Evolutionary conservation across 1,139 yeast genomes (phyloP).

Genomic region (Yamadazyma triangularis): DNA sequence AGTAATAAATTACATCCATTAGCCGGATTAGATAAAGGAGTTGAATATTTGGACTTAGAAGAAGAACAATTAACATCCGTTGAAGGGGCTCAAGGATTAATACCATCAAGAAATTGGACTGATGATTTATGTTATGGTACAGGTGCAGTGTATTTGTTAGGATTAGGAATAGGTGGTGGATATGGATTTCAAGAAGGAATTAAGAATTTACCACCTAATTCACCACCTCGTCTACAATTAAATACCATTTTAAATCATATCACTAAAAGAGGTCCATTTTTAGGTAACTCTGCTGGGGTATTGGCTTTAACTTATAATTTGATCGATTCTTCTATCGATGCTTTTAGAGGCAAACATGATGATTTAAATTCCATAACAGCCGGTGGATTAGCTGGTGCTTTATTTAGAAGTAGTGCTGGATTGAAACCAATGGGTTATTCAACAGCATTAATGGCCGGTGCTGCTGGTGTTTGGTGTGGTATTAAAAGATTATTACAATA

Average conservation of each 20-base stretch:
- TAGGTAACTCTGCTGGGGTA: conserved; percentile 95
- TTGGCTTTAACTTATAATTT: conserved; percentile 85
- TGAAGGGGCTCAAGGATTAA: conserved; percentile 85
- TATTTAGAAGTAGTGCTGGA: conserved; percentile 85
- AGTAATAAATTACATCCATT: conserved; percentile 81
- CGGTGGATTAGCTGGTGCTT: conserved; percentile 90
- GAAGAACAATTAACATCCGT: conserved; percentile 65
- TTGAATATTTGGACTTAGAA: conserved; percentile 87
- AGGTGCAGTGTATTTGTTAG: conserved; percentile 85
- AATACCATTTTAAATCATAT: conserved; percentile 89
- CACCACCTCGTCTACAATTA: conserved; percentile 73
- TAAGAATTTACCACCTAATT: conserved; percentile 64
- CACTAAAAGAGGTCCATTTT: conserved; percentile 91
- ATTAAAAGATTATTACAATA: conserved; percentile 50
- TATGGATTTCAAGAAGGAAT: conserved; percentile 88
- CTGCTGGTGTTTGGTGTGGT: conserved; percentile 93
- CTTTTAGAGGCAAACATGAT: conserved; percentile 84
- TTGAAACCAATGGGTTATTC: conserved; percentile 84
- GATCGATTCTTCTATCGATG: conserved; percentile 75
- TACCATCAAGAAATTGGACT: conserved; percentile 95
- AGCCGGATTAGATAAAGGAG: conserved; percentile 86
- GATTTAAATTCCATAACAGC: conserved; percentile 77
- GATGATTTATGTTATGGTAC: conserved; percentile 98
- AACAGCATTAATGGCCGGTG: conserved; percentile 79
- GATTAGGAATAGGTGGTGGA: conserved; percentile 78